Evolutionary conservation across 1,284 basidiomycete genomes (phyloP), one percentile per base, ranked within the genome.

Genomic region (Ceratobasidium papillatum): DNA sequence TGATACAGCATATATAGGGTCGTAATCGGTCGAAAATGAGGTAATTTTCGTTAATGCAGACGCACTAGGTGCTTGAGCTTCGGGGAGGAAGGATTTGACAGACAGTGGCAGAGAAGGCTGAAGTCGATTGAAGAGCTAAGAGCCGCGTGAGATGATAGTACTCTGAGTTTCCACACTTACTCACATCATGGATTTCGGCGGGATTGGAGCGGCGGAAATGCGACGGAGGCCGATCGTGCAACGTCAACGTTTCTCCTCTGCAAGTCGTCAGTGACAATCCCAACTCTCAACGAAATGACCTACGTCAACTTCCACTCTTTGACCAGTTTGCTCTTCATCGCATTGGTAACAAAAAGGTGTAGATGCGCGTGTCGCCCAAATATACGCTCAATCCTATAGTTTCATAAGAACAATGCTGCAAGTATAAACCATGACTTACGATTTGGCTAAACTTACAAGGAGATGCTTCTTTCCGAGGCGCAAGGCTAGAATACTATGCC

Each of bases 301-400:
- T 77, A 94, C 93, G 89, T 82, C 12, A 98, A 84, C 62, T 88
- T 82, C 94, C 96, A 99, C 76, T 93, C 86, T 47, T 87, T 82
- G 2, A 87, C 84, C 34, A 99, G 85, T 77, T 87, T 85, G 52
- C 91, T 86, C 68, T 86, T 88, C 92, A 99, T 95, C 0, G 95
- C 95, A 54, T 88, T 83, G 0, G 98, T 99, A 7, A 99, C 98
- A 81, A 98, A 99, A 0, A 99, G 81, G 80, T 99, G 98, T 0
- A 93, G 94, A 80, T 92, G 92, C 0, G 98, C 97, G 0, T 81
- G 83, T 43, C 86, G 85, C 1, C 96, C 95, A 82, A 95, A 98
- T 17, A 83, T 86, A 25, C 81, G 81, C 81, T 98, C 96, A 78
- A 97, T 91, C 86, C 96, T 98, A 78, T 9, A 47, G 12, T 34